These are phyloP conservation scores for Salvia splendens DNA, from an alignment of 257 asterid species.

Conservation along the genomic window DNA sequence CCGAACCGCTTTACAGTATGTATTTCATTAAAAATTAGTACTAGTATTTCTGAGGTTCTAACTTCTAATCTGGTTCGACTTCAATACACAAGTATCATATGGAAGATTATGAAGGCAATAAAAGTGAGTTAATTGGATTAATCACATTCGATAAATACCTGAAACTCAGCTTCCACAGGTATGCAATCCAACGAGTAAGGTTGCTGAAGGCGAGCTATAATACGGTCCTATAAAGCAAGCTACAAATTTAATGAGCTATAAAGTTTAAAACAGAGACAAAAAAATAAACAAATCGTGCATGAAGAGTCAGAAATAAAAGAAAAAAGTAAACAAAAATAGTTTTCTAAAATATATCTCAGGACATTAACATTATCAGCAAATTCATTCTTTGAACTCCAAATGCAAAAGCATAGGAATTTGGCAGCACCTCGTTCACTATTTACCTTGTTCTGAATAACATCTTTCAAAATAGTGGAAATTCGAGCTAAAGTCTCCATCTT, in stretches of 20 bases:
- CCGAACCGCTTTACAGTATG: neutral
- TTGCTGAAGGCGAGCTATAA: constrained; percentile 97
- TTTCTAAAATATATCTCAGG: neutral
- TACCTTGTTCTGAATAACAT: constrained; percentile 96
- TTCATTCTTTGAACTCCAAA: neutral
- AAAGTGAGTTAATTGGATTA: neutral
- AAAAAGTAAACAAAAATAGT: neutral
- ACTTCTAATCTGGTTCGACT: neutral
- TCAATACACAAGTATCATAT: neutral
- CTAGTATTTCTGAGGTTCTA: neutral
- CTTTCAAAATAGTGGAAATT: constrained; percentile 86
- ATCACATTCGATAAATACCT: constrained; percentile 50
- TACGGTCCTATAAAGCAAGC: constrained; percentile 67
- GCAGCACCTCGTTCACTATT: constrained; percentile 23
- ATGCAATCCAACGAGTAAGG: constrained; percentile 98
- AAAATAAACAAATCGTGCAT: neutral
- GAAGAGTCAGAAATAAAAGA: constrained; percentile 1
- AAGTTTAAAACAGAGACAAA: neutral
- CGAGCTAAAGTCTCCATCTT: constrained; percentile 85
- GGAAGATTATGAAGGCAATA: neutral
- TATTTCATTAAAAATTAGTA: neutral
- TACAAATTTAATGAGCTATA: constrained; percentile 1
- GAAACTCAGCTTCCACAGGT: constrained; percentile 98
- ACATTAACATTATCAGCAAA: neutral
- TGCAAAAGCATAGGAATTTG: constrained; percentile 1